These are phyloP conservation scores for Colletotrichum sp. DNA, from an alignment of 2,329 filamentous ascomycete genomes.

Conservation along the genomic window DNA sequence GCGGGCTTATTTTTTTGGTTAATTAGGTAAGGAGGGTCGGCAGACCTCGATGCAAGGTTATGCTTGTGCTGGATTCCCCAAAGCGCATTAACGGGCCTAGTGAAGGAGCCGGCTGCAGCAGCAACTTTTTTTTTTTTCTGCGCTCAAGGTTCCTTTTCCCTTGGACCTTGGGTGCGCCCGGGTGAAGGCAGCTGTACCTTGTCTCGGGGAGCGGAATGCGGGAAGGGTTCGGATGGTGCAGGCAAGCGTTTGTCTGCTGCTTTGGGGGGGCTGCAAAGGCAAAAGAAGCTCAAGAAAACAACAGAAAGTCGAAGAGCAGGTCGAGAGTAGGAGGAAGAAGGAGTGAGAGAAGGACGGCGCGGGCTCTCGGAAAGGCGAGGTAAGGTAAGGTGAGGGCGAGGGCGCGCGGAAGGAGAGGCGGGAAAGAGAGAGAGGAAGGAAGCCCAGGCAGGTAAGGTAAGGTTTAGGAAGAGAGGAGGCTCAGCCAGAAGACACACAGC, in stretches of 20 bases:
- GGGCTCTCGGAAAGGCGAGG: neutral
- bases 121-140: constrained; percentile 1
- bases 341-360: neutral
- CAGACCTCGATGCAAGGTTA: constrained; percentile 24
- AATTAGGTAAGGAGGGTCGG: constrained; percentile 29
- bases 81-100: constrained; percentile 20
- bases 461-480: constrained; percentile 1
- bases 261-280: neutral
- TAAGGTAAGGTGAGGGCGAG: neutral
- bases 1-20: constrained; percentile 24
- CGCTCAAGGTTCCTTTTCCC: neutral
- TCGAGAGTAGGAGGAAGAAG: neutral
- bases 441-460: neutral
- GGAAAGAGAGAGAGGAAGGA: neutral
- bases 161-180: neutral
- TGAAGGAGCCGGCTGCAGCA: constrained; percentile 14
- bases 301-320: neutral
- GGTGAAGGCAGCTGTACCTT: constrained; percentile 1
- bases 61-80: constrained; percentile 21
- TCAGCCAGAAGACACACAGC: constrained; percentile 17
- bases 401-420: neutral
- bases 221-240: neutral
- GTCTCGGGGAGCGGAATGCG: neutral
- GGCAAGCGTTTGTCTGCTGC: neutral
- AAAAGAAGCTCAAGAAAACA: constrained; percentile 8